A percentile compares a stretch with the other conserved stretches of the same genome.
Conservation (phyloP, 2,329 filamentous ascomycete species). For the Diaporthe batatas region DNA sequence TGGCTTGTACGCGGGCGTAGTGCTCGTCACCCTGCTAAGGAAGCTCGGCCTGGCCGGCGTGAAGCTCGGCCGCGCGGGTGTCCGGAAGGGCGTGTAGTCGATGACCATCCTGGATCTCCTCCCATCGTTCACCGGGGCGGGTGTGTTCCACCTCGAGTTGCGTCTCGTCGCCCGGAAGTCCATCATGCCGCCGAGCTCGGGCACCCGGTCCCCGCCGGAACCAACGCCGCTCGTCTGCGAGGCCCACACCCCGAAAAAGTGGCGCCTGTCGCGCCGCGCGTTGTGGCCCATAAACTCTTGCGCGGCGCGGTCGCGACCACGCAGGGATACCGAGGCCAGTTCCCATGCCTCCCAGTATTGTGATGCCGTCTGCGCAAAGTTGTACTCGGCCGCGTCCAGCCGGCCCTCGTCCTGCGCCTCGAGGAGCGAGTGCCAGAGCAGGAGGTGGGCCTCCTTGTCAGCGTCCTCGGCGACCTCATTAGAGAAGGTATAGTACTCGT, state of each 20-base stretch:
- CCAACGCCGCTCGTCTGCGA: conserved; percentile 37
- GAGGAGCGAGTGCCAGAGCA: conserved; percentile 45
- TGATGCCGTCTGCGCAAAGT: conserved; percentile 44
- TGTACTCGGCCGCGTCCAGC: conserved; percentile 47
- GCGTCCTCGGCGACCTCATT: conserved; percentile 47
- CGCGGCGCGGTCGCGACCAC: conserved; percentile 45
- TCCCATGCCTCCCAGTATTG: conserved; percentile 47
- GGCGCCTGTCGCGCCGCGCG: conserved; percentile 43
- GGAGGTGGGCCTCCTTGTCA: conserved; percentile 47
- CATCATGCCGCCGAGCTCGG: conserved; percentile 38
- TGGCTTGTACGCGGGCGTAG: conserved; percentile 41
- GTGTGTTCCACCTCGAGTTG: conserved; percentile 40
- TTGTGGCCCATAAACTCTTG: conserved; percentile 46
- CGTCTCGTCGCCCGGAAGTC: conserved; percentile 42
- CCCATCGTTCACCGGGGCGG: conserved; percentile 34
- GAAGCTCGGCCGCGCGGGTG: conserved; percentile 24
- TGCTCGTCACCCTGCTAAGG: conserved; percentile 31
- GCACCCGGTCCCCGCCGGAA: conserved; percentile 43
- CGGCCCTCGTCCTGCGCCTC: conserved; percentile 44
- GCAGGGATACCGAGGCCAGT: conserved; percentile 46
- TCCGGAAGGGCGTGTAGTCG: conserved; percentile 41
- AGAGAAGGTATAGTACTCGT: conserved; percentile 43
- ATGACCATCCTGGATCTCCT: conserved; percentile 37
- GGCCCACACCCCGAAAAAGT: conserved; percentile 47
- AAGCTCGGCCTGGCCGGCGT: conserved; percentile 39